Conservation (phyloP, 2,329 filamentous ascomycete genomes). For the Beauveria medogensis region DNA sequence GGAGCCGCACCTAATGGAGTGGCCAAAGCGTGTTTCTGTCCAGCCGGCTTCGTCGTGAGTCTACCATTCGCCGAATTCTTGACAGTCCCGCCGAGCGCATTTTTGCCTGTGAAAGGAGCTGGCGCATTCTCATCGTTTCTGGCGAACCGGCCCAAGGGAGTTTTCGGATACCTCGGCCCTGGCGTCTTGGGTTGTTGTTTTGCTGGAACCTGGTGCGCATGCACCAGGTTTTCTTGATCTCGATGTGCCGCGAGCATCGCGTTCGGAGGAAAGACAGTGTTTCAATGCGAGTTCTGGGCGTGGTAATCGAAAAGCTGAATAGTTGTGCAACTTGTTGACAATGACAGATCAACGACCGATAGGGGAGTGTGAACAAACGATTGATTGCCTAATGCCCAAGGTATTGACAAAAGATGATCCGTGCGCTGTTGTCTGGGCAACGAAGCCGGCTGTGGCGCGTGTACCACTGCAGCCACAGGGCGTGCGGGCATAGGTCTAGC, state of each 20-base stretch:
- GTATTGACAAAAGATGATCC: constrained; percentile 3
- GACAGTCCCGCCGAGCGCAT: constrained; percentile 45
- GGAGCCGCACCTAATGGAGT: constrained; percentile 69
- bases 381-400: not conserved
- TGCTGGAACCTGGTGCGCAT: constrained; percentile 62
- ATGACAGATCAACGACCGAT: not conserved
- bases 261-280: not conserved
- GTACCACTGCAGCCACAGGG: constrained; percentile 1
- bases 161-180: constrained; percentile 67
- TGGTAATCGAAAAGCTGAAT: not conserved
- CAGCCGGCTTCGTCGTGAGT: constrained; percentile 38
- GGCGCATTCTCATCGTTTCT: constrained; percentile 77
- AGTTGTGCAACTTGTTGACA: not conserved
- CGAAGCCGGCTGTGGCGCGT: constrained; percentile 6
- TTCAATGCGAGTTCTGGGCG: too few species aligned
- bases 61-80: constrained; percentile 28
- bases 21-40: constrained; percentile 50
- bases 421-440: constrained; percentile 12
- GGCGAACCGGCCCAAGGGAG: constrained; percentile 62
- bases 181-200: constrained; percentile 83
- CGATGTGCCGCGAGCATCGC: constrained; percentile 67
- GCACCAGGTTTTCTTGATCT: constrained; percentile 83
- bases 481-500: not conserved
- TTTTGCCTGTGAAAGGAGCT: constrained; percentile 29
- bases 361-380: not conserved